Base-by-base conservation (phyloP, 768 basidiomycete species). In the Pleurotus pulmonarius region DNA sequence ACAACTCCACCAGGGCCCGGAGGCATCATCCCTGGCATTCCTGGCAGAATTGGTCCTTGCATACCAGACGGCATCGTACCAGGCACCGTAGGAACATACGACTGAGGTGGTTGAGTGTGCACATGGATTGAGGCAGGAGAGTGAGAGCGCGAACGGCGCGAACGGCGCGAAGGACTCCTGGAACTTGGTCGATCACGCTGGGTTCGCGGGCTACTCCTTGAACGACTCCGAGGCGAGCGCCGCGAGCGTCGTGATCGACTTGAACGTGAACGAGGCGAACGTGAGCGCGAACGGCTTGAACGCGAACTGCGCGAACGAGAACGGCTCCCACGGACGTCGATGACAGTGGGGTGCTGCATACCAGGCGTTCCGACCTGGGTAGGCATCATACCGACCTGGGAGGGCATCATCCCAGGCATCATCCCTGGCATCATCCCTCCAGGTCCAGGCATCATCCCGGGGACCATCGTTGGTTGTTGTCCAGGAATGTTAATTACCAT, bases 401-500 rank as follows among this genome's bases (percentile, higher is more conserved):
- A 48, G 22, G 56, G 58, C 13, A 26, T 59, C 26, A 43, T 29
- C n/a, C n/a, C n/a, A 6, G 26, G 51, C 51, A 41, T 38, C 37
- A 53, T 53, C 9, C 26, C 26, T 5, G 56, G 55, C 3, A 20
- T 9, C 48, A 57, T 58, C 55, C n/a, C n/a, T n/a, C n/a, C n/a
- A n/a, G n/a, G n/a, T n/a, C n/a, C n/a, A 6, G 26, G 51, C 51
- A 41, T 38, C 37, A 53, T 53, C 9, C 26, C 26, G 11, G 56
- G 55, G 5, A 20, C 18, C 48, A 57, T 58, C 55, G 29, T 58
- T 24, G 49, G 53, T 20, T 49, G 45, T 39, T 41, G 34, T 38
- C 12, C 46, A 2, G 58, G 64, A 13, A 65, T 49, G n/a, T 63
- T 24, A 46, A 65, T 57, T 24, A 67, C 59, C 41, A 61, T 38